phyloP scores from a whole-genome alignment of 345 rosid species.

The Orychophragmus violaceus region DNA sequence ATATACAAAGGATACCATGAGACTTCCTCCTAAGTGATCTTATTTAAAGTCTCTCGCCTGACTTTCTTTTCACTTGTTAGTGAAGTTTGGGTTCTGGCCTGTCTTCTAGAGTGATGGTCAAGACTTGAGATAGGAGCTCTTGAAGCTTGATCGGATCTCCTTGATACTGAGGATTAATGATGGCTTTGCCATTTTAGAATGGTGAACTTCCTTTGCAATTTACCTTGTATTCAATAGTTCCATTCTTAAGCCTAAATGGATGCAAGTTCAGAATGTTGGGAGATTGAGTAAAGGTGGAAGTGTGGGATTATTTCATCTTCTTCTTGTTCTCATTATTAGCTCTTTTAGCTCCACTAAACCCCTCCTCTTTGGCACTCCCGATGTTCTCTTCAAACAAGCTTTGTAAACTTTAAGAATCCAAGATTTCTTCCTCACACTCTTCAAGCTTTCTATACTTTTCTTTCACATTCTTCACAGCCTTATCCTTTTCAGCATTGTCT shows the following conservation, averaged over 20 bases:
- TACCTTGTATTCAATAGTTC: not conserved
- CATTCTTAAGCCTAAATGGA: not conserved
- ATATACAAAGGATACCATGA: no score
- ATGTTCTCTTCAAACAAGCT: not conserved
- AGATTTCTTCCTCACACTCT: no score
- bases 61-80: no score
- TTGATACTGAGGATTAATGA: not conserved
- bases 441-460: no score
- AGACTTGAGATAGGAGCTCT: not conserved
- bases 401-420: no score
- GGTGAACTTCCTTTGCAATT: not conserved
- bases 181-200: no score
- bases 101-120: not conserved
- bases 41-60: no score
- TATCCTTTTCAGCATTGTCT: no score
- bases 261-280: no score
- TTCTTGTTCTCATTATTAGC: not conserved
- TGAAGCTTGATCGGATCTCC: not conserved
- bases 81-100: not conserved
- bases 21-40: no score
- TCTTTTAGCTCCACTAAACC: no score
- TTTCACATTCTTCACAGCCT: no score
- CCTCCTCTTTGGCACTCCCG: not conserved
- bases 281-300: not conserved
- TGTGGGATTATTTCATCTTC: not conserved